Percentiles rank a stretch among this genome's conserved stretches.
phyloP scores from a whole-genome alignment of 2,329 filamentous ascomycete genomes.

The Diaporthe aspalathi region DNA sequence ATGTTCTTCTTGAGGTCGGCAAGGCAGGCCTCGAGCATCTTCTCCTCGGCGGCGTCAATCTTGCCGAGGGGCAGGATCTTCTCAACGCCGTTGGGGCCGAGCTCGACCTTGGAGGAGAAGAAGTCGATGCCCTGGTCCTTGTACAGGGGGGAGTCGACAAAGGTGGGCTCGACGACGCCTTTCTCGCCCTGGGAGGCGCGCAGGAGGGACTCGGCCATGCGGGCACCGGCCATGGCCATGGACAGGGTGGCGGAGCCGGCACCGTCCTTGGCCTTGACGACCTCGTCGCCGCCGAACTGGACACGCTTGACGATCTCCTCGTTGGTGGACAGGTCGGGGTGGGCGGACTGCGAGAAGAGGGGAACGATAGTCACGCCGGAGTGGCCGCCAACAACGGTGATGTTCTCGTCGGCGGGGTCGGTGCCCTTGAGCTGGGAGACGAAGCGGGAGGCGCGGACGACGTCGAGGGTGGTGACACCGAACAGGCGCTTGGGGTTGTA shows the following conservation, averaged over 20 bases:
- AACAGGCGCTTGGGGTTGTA: slow-evolving; percentile 99
- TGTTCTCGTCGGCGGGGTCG: slow-evolving; percentile 92
- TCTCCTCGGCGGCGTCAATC: slow-evolving; percentile 87
- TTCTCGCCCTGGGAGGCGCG: slow-evolving; percentile 93
- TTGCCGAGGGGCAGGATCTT: slow-evolving; percentile 91
- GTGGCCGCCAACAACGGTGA: slow-evolving; percentile 97
- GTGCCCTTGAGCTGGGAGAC: slow-evolving; percentile 92
- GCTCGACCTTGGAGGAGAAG: slow-evolving; percentile 95
- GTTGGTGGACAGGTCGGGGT: slow-evolving; percentile 84
- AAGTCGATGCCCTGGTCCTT: slow-evolving; percentile 98
- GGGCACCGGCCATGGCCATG: slow-evolving; percentile 95
- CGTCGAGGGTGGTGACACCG: slow-evolving; percentile 98
- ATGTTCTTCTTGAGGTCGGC: slow-evolving; percentile 94
- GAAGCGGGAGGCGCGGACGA: slow-evolving; percentile 97
- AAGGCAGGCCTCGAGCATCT: slow-evolving; percentile 87
- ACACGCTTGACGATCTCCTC: slow-evolving; percentile 89
- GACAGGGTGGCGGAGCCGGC: slow-evolving; percentile 96
- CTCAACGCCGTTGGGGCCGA: slow-evolving; percentile 95
- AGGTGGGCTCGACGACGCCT: slow-evolving; percentile 94
- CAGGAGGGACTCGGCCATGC: slow-evolving; percentile 89
- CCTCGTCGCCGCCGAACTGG: slow-evolving; percentile 99
- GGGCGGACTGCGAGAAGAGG: slow-evolving; percentile 92
- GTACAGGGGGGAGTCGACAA: slow-evolving; percentile 96
- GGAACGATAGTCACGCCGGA: slow-evolving; percentile 98
- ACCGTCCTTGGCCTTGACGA: slow-evolving; percentile 98